A percentile compares a stretch with the other conserved stretches of the same genome.
Conservation (phyloP, 2,329 filamentous ascomycete species). For the Epichloe uncinata region DNA sequence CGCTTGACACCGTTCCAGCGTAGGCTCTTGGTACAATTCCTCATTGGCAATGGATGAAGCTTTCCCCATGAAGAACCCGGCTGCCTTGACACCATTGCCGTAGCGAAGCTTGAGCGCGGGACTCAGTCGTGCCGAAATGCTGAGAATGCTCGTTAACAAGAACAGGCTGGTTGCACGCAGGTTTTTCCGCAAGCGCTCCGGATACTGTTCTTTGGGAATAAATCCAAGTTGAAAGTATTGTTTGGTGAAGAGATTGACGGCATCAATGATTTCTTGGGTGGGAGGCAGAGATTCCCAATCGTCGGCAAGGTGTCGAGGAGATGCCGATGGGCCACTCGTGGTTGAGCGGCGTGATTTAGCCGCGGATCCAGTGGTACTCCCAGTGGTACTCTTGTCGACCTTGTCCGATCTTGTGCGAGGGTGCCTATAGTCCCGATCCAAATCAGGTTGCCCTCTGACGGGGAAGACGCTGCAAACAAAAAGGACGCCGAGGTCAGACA, state of each 20-base stretch:
- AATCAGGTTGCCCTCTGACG: slow-evolving; percentile 37
- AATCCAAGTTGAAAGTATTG: slow-evolving; percentile 49
- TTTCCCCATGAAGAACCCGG: slow-evolving; percentile 39
- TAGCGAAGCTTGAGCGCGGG: slow-evolving; percentile 33
- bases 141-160: slow-evolving; percentile 40
- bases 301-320: slow-evolving; percentile 15
- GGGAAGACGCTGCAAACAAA: slow-evolving; percentile 32
- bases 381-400: slow-evolving; percentile 24
- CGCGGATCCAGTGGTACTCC: slow-evolving; percentile 23
- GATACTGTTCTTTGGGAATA: slow-evolving; percentile 39
- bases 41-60: slow-evolving; percentile 32
- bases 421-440: slow-evolving; percentile 43
- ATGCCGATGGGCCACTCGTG: slow-evolving; percentile 16
- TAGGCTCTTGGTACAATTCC: slow-evolving; percentile 39
- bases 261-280: slow-evolving; percentile 35
- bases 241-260: slow-evolving; percentile 36
- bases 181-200: slow-evolving; percentile 31
- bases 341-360: slow-evolving; percentile 23
- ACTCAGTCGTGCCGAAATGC: slow-evolving; percentile 42
- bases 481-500: background rate
- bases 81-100: slow-evolving; percentile 36
- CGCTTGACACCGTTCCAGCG: slow-evolving; percentile 41
- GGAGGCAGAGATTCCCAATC: slow-evolving; percentile 39
- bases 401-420: slow-evolving; percentile 37
- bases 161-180: slow-evolving; percentile 38